phyloP scores from a whole-genome alignment of 345 rosid genomes.

The Punica granatum region DNA sequence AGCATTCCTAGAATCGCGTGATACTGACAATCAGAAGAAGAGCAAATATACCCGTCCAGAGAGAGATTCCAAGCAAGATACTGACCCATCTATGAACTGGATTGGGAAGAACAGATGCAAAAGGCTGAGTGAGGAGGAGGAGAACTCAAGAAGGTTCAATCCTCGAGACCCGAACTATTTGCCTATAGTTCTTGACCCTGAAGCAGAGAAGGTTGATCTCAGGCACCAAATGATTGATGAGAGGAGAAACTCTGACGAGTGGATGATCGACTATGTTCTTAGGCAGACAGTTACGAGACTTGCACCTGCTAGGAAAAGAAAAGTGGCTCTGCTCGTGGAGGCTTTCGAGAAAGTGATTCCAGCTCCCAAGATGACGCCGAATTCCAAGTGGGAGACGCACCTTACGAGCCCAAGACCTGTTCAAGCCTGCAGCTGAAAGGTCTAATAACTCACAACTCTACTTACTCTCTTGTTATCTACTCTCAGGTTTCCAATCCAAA shows the following conservation, averaged over 20 bases:
- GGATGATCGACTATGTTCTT: slow-evolving; percentile 92
- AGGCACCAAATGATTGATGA: slow-evolving; percentile 67
- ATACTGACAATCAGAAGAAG: slow-evolving; percentile 5
- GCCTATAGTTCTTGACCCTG: slow-evolving; percentile 45
- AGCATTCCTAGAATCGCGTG: not conserved
- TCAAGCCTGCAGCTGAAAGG: slow-evolving; percentile 62
- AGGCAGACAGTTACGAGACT: slow-evolving; percentile 68
- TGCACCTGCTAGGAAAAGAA: slow-evolving; percentile 67
- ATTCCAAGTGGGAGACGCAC: slow-evolving; percentile 27
- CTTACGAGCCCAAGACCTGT: slow-evolving; percentile 39
- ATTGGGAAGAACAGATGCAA: slow-evolving; percentile 36
- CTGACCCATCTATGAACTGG: slow-evolving; percentile 10
- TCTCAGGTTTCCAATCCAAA: not conserved
- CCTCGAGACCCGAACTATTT: slow-evolving; percentile 82
- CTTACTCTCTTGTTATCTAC: not conserved
- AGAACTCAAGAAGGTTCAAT: slow-evolving; percentile 42
- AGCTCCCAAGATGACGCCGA: slow-evolving; percentile 29
- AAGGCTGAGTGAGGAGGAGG: slow-evolving; percentile 22
- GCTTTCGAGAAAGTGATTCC: slow-evolving; percentile 85
- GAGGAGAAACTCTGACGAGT: slow-evolving; percentile 73
- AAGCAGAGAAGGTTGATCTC: slow-evolving; percentile 64
- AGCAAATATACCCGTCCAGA: slow-evolving; percentile 13
- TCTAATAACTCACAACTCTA: slow-evolving; percentile 16
- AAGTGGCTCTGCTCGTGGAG: slow-evolving; percentile 87
- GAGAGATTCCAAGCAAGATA: slow-evolving; percentile 26